Percentiles rank a stretch among this genome's conserved stretches.
These are phyloP conservation scores for Phytophthora agathidicida DNA, from an alignment of 352 stramenopile species.

Conservation along the genomic window DNA sequence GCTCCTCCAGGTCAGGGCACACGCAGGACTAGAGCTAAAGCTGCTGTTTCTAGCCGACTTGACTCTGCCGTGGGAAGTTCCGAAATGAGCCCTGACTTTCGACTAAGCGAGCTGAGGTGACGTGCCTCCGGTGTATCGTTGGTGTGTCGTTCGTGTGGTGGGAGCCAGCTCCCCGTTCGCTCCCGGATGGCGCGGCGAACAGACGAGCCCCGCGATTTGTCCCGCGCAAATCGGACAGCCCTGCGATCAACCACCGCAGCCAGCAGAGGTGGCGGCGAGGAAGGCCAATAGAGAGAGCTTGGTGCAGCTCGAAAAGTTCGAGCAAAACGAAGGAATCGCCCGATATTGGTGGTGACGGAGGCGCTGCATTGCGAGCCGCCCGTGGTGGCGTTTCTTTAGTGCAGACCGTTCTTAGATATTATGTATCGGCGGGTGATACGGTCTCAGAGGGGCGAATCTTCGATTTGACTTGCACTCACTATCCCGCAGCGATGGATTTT, in stretches of 20 bases:
- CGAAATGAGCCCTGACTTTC: conserved; percentile 28
- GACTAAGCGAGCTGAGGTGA: conserved; percentile 18
- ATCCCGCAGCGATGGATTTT: conserved; percentile 6
- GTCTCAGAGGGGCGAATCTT: not conserved
- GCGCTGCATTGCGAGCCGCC: too few species aligned
- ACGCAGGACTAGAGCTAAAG: too few species aligned
- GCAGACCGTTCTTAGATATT: not conserved
- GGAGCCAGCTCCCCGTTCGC: conserved; percentile 21
- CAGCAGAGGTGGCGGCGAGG: not conserved
- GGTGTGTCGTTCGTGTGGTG: conserved; percentile 24
- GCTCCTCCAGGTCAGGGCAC: conserved; percentile 2
- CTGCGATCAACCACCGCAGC: conserved; percentile 10
- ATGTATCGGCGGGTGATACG: not conserved
- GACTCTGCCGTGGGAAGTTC: conserved; percentile 20
- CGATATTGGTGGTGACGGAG: not conserved
- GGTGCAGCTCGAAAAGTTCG: too few species aligned
- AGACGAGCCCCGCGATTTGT: conserved; percentile 18
- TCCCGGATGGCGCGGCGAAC: too few species aligned
- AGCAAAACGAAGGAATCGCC: too few species aligned
- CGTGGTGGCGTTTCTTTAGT: conserved; percentile 6
- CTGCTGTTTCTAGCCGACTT: conserved; percentile 28
- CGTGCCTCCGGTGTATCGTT: not conserved
- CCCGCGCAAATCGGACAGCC: not conserved
- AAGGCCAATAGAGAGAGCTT: too few species aligned
- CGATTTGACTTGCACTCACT: conserved; percentile 1